Conservation (phyloP, 2,329 filamentous ascomycete species). For the Mycosphaerella sp. region DNA sequence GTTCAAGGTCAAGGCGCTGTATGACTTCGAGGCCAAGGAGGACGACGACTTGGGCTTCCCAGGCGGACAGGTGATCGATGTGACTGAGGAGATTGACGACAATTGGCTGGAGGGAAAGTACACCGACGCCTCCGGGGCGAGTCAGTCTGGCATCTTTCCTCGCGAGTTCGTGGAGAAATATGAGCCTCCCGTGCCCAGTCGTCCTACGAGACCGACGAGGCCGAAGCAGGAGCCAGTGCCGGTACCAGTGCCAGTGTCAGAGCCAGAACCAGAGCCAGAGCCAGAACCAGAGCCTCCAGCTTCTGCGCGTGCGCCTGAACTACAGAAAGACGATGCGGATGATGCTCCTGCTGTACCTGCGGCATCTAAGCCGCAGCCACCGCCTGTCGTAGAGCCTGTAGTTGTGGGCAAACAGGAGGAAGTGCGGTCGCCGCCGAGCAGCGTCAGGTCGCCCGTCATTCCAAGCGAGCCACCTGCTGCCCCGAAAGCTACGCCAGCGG, state of each 20-base stretch:
- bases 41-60: conserved; percentile 90
- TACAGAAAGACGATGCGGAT: conserved; percentile 18
- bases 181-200: conserved; percentile 82
- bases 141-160: conserved; percentile 82
- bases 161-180: conserved; percentile 97
- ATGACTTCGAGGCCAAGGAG: conserved; percentile 86
- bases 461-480: conserved; percentile 27
- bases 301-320: conserved; percentile 23
- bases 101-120: conserved; percentile 96
- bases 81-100: conserved; percentile 83
- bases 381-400: conserved; percentile 31
- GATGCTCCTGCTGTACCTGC: conserved; percentile 30
- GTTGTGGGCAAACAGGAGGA: conserved; percentile 19
- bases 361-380: conserved; percentile 34
- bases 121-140: conserved; percentile 64
- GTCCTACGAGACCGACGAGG: conserved; percentile 65
- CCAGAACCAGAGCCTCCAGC: conserved; percentile 19
- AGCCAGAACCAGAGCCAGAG: conserved; percentile 48
- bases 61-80: conserved; percentile 82
- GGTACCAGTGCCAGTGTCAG: conserved; percentile 38
- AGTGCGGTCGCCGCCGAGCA: conserved; percentile 26
- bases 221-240: conserved; percentile 54
- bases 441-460: conserved; percentile 13
- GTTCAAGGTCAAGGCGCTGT: conserved; percentile 94
- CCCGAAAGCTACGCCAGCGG: conserved; percentile 31